Percentiles rank a stretch among this genome's conserved stretches.
These are phyloP conservation scores for Aspergillus steynii DNA, from an alignment of 495 filamentous ascomycete genomes.

Conservation along the genomic window DNA sequence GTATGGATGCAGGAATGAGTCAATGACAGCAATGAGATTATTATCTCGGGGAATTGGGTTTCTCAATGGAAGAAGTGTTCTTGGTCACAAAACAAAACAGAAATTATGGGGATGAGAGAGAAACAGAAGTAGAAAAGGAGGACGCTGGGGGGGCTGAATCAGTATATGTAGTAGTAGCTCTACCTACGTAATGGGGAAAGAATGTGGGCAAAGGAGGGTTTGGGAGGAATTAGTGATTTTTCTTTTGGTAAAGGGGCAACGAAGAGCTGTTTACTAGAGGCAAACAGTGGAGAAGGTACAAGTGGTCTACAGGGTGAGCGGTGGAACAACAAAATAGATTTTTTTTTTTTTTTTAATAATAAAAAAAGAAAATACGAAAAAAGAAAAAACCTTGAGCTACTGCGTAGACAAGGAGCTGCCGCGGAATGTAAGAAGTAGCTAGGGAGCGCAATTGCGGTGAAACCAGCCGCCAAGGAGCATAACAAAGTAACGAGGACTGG, in stretches of 20 bases:
- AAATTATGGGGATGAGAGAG: not conserved
- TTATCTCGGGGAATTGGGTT: not conserved
- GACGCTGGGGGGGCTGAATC: not conserved
- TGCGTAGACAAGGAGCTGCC: not conserved
- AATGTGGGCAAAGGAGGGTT: not conserved
- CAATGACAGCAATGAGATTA: not conserved
- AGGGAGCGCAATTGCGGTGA: constrained; percentile 27
- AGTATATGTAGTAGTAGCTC: constrained; percentile 6
- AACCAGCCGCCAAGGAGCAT: constrained; percentile 4
- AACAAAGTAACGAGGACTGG: too few relatives aligned
- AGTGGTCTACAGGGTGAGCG: constrained; percentile 7
- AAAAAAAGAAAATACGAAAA: constrained; percentile 12
- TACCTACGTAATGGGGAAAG: not conserved
- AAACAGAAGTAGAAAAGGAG: not conserved
- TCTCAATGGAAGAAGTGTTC: not conserved
- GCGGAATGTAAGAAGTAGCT: constrained; percentile 17
- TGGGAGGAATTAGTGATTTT: not conserved
- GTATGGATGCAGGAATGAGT: not conserved
- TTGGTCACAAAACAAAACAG: not conserved
- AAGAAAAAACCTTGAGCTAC: not conserved
- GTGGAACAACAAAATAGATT: constrained; percentile 7
- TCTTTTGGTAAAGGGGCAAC: constrained; percentile 4
- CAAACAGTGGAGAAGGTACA: constrained; percentile 2
- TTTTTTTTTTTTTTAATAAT: not conserved
- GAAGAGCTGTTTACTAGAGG: constrained; percentile 3